Conservation (phyloP, 345 rosid genomes). For the Eucalyptus marginata region DNA sequence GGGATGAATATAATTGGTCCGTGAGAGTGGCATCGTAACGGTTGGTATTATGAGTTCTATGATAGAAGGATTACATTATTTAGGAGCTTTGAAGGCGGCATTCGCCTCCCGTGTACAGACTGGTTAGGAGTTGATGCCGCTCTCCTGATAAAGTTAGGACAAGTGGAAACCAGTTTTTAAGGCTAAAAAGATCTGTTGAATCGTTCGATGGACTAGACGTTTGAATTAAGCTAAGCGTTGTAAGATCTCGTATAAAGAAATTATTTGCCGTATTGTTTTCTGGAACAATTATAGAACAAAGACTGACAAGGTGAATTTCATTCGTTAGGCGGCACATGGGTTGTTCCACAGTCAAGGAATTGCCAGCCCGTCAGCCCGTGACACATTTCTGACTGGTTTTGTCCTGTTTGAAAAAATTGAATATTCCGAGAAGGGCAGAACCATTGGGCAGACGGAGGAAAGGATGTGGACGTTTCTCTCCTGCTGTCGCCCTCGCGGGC, state of each 20-base stretch:
- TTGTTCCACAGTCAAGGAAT: too few relatives aligned
- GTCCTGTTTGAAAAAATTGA: neutral
- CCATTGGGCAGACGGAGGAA: neutral
- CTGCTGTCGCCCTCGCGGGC: neutral
- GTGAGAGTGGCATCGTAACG: accelerated
- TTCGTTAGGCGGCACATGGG: too few relatives aligned
- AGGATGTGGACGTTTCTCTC: neutral
- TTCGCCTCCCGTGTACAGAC: accelerated
- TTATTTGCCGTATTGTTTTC: accelerated
- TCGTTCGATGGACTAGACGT: accelerated
- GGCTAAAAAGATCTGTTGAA: accelerated
- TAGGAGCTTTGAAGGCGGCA: accelerated
- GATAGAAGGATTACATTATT: too few relatives aligned
- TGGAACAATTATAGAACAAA: too few relatives aligned
- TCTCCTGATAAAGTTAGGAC: accelerated
- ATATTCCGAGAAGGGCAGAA: neutral
- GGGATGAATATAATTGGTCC: too few relatives aligned
- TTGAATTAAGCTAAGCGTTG: accelerated
- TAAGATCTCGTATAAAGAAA: too few relatives aligned
- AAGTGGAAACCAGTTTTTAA: accelerated
- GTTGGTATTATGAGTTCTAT: too few relatives aligned
- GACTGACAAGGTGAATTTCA: accelerated
- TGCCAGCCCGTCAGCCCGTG: too few relatives aligned
- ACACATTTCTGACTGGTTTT: too few relatives aligned
- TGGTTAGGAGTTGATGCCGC: accelerated